A percentile compares a stretch with the other conserved stretches of the same genome.
Evolutionary conservation across 1,139 yeast genomes (phyloP).

Genomic region (Lodderomyces orthopsilosis): DNA sequence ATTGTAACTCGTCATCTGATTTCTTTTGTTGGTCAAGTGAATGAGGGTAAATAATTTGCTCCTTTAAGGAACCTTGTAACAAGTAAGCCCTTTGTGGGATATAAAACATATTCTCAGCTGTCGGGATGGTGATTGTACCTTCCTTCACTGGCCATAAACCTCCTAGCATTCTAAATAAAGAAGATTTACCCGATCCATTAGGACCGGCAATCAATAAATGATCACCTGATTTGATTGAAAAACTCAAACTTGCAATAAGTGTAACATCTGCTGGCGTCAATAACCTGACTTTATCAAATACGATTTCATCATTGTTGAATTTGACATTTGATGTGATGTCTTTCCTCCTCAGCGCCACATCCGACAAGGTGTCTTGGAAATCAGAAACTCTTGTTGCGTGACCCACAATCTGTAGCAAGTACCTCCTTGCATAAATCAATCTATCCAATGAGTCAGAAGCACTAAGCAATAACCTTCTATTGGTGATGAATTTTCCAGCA

Average conservation of each 20-base stretch:
- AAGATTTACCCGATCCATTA: constrained; percentile 93
- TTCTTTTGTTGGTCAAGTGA: constrained; percentile 55
- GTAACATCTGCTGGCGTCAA: constrained; percentile 84
- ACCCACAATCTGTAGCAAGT: constrained; percentile 80
- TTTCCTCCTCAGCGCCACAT: constrained; percentile 36
- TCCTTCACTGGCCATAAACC: constrained; percentile 87
- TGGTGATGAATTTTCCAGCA: constrained; percentile 83
- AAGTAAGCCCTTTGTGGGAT: constrained; percentile 91
- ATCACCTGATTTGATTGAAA: constrained; percentile 75
- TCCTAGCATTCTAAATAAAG: constrained; percentile 84
- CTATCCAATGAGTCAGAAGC: constrained; percentile 90
- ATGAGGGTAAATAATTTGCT: constrained; percentile 87
- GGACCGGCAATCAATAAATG: constrained; percentile 92
- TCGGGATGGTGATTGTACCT: constrained; percentile 65
- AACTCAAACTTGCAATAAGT: constrained; percentile 62
- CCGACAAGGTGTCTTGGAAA: constrained; percentile 63
- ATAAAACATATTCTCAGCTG: constrained; percentile 71
- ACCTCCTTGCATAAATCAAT: constrained; percentile 80
- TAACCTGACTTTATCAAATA: constrained; percentile 71
- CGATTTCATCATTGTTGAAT: constrained; percentile 59
- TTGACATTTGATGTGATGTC: constrained; percentile 31
- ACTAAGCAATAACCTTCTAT: constrained; percentile 76
- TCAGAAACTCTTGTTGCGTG: constrained; percentile 75
- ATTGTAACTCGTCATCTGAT: constrained; percentile 61
- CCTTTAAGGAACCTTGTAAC: constrained; percentile 69